Percentiles rank a stretch among this genome's conserved stretches.
Evolutionary conservation across 495 filamentous ascomycete species (phyloP).

Genomic region (Cairneyella variabilis): DNA sequence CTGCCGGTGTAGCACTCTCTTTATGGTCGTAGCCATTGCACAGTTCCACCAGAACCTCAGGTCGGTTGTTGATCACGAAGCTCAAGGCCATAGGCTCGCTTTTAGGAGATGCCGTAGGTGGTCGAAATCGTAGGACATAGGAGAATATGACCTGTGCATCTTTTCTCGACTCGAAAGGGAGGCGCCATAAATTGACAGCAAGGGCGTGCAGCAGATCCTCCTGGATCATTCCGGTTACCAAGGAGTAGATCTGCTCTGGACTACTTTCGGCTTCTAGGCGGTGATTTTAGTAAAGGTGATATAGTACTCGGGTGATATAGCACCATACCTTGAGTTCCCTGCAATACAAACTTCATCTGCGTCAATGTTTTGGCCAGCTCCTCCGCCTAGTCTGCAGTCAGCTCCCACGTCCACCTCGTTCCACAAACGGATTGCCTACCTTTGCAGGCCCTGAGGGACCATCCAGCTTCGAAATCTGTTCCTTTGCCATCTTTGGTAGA

Average conservation of each 20-base stretch:
- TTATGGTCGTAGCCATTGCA: slow-evolving; percentile 86
- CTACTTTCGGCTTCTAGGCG: slow-evolving; percentile 72
- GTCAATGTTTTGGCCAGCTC: slow-evolving; percentile 71
- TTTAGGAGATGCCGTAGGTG: slow-evolving; percentile 49
- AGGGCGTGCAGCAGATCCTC: slow-evolving; percentile 85
- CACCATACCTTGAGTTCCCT: slow-evolving; percentile 55
- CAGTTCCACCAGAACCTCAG: slow-evolving; percentile 81
- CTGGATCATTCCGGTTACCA: slow-evolving; percentile 75
- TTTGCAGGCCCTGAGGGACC: slow-evolving; percentile 45
- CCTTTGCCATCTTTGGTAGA: slow-evolving; percentile 49
- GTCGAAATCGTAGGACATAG: slow-evolving; percentile 78
- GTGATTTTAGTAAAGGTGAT: slow-evolving; percentile 4
- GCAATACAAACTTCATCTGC: slow-evolving; percentile 79
- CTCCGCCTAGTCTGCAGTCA: slow-evolving; percentile 47
- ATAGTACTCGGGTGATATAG: slow-evolving; percentile 7
- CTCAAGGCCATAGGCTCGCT: slow-evolving; percentile 76
- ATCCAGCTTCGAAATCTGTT: slow-evolving; percentile 51
- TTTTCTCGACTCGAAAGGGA: slow-evolving; percentile 93
- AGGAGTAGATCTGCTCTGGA: slow-evolving; percentile 78
- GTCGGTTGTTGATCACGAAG: slow-evolving; percentile 77
- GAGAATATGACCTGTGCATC: slow-evolving; percentile 88
- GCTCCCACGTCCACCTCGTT: slow-evolving; percentile 5
- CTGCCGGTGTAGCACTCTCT: slow-evolving; percentile 90
- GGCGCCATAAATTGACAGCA: slow-evolving; percentile 68
- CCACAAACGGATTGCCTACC: slow-evolving; percentile 31